These are phyloP conservation scores for Hippophae tibetana DNA, from an alignment of 306 rosid genomes.

Conservation along the genomic window DNA sequence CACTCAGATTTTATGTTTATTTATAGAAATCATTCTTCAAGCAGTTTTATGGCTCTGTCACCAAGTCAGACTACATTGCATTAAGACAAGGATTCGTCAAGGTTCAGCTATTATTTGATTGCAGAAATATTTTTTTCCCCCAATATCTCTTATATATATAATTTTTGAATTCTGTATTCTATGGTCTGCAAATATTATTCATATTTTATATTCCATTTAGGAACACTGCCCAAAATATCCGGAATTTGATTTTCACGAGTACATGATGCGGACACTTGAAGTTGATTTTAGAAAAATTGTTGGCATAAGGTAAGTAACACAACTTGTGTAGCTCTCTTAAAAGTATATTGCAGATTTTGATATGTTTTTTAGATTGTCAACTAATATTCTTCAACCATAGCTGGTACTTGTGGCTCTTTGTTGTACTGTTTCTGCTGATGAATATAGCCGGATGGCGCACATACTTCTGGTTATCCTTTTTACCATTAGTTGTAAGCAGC, in stretches of 20 bases:
- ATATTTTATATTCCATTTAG: constrained; percentile 22
- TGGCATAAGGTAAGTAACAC: constrained; percentile 59
- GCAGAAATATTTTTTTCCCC: background rate
- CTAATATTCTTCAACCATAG: constrained; percentile 25
- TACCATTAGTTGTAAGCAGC: constrained; percentile 73
- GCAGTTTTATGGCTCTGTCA: constrained; percentile 71
- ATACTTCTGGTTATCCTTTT: constrained; percentile 84
- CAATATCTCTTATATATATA: no score
- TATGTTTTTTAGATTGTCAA: constrained; percentile 9
- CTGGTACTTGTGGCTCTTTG: constrained; percentile 92
- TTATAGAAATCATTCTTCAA: constrained; percentile 66
- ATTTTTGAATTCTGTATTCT: background rate
- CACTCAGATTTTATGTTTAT: constrained; percentile 10
- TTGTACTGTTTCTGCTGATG: constrained; percentile 72
- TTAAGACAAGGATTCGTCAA: constrained; percentile 72
- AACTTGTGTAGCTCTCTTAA: constrained; percentile 5
- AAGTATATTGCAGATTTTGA: background rate
- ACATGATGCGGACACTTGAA: constrained; percentile 58
- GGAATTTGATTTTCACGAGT: constrained; percentile 39
- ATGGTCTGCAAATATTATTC: background rate
- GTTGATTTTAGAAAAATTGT: constrained; percentile 63
- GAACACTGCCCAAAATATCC: constrained; percentile 19
- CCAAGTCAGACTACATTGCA: constrained; percentile 58
- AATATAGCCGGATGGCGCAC: constrained; percentile 89
- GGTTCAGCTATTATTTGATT: constrained; percentile 27